Conservation (phyloP, 2,329 filamentous ascomycete species). For the Myriosclerotinia duriaeana region DNA sequence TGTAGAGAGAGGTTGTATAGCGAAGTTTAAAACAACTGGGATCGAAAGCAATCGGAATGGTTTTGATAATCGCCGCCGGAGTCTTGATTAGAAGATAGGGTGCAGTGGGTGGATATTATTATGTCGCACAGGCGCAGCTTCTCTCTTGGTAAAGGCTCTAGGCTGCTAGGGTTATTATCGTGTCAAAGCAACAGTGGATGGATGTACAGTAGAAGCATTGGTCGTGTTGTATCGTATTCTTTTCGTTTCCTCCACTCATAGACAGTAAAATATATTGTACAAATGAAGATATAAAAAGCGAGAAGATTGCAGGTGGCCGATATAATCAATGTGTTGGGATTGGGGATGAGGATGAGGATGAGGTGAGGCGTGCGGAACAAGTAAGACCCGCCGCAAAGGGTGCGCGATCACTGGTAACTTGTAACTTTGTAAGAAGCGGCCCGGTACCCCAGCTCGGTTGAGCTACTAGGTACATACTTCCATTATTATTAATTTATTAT, state of each 20-base stretch:
- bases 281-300: constrained; percentile 11
- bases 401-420: neutral
- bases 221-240: neutral
- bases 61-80: neutral
- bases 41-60: neutral
- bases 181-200: neutral
- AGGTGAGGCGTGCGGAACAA: constrained; percentile 1
- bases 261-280: neutral
- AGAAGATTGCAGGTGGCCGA: neutral
- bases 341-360: neutral
- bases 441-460: neutral
- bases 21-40: too few relatives aligned
- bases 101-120: too few relatives aligned
- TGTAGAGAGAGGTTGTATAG: neutral
- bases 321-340: neutral
- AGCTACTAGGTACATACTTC: too few relatives aligned
- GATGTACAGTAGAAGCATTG: neutral
- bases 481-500: too few relatives aligned
- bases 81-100: constrained; percentile 1
- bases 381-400: neutral
- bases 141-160: constrained; percentile 4
- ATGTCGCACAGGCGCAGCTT: constrained; percentile 15
- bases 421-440: neutral
- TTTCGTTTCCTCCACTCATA: neutral
- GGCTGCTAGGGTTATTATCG: constrained; percentile 6